A percentile compares a stretch with the other conserved stretches of the same genome.
phyloP scores from a whole-genome alignment of 2,329 filamentous ascomycete genomes.

The Colletotrichum somersetense region DNA sequence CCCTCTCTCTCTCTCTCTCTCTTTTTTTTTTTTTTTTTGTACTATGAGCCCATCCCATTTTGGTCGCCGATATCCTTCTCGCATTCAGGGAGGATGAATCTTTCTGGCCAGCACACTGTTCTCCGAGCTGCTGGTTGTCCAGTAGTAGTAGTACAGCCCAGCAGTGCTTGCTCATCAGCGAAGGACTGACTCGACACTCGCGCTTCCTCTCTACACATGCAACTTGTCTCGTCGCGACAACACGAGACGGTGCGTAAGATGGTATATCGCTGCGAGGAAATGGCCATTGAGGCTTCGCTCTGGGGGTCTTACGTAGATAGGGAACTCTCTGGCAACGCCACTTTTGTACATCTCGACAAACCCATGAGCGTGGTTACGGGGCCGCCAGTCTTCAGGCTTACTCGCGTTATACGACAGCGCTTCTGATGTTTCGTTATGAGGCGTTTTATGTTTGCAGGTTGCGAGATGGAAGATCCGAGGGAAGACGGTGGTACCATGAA shows the following conservation, averaged over 20 bases:
- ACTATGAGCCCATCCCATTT: neutral
- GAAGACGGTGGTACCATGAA: constrained; percentile 9
- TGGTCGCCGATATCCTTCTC: neutral
- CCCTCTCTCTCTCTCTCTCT: too few relatives aligned
- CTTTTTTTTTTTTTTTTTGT: neutral
- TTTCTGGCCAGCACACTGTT: neutral
- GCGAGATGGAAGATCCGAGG: neutral
- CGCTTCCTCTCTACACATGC: neutral
- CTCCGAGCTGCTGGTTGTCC: too few relatives aligned
- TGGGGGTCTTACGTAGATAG: neutral
- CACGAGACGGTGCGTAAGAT: constrained; percentile 35
- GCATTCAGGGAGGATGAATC: neutral
- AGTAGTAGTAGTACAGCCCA: neutral
- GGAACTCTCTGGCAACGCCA: constrained; percentile 17
- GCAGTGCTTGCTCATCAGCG: constrained; percentile 9
- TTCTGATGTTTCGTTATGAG: neutral
- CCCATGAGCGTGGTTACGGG: neutral
- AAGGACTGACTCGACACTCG: constrained; percentile 21
- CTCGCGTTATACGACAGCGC: too few relatives aligned
- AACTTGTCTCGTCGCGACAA: constrained; percentile 16
- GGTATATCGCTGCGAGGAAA: too few relatives aligned
- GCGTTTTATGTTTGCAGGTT: neutral
- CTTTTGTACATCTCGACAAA: neutral
- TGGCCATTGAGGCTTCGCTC: constrained; percentile 26
- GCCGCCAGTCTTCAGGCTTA: neutral